phyloP scores from a whole-genome alignment of 176 grass and related monocot species.

The Rhynchospora pubera region DNA sequence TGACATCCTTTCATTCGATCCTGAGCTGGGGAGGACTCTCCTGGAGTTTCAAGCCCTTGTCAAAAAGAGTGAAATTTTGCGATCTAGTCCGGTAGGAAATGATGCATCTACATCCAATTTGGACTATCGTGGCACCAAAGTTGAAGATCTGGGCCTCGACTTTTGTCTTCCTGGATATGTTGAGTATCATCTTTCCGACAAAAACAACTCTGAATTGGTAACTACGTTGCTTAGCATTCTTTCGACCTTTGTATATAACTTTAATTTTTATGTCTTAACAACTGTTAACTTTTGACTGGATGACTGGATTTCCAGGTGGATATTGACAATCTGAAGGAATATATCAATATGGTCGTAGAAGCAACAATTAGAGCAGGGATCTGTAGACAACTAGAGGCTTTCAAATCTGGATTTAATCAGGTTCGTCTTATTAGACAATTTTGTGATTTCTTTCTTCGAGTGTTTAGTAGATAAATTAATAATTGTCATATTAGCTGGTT shows the following conservation, averaged over 20 bases:
- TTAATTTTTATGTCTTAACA: conserved; percentile 16
- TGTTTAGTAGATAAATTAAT: conserved; percentile 1
- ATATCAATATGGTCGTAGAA: conserved; percentile 59
- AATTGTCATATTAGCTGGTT: conserved; percentile 8
- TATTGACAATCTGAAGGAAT: conserved; percentile 72
- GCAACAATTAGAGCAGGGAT: conserved; percentile 67
- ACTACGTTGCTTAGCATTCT: conserved; percentile 9
- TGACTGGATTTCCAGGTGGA: conserved; percentile 47
- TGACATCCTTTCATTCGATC: conserved; percentile 72
- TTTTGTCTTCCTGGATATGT: conserved; percentile 82
- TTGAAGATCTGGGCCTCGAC: conserved; percentile 83
- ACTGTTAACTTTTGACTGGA: neutral
- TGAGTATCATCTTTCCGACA: conserved; percentile 48
- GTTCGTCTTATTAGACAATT: conserved; percentile 27
- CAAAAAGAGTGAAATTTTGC: conserved; percentile 51
- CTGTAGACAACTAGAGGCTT: conserved; percentile 64
- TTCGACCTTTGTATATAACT: conserved; percentile 15
- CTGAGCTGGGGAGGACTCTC: conserved; percentile 47
- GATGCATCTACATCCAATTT: conserved; percentile 43
- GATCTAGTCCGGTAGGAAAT: conserved; percentile 29
- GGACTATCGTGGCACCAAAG: conserved; percentile 47
- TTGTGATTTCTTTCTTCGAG: neutral
- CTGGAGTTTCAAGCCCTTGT: conserved; percentile 76
- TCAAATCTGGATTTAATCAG: conserved; percentile 93
- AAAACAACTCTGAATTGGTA: conserved; percentile 44